phyloP scores from a whole-genome alignment of 495 filamentous ascomycete species.

The Lasiosphaeria miniovina region DNA sequence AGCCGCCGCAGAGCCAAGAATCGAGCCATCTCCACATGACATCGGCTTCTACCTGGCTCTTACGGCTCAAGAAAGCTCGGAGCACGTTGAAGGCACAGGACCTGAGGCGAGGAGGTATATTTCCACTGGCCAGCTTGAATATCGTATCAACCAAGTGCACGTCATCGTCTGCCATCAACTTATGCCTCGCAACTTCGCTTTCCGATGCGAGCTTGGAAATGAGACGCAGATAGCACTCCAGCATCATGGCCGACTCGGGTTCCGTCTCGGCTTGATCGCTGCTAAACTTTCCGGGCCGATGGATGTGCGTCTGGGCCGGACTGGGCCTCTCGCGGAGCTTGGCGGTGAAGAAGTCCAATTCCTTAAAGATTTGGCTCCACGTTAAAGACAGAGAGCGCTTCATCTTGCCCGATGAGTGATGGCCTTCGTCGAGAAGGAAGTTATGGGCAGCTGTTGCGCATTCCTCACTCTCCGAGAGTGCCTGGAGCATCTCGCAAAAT shows the following conservation, averaged over 20 bases:
- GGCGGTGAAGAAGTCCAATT: conserved; percentile 70
- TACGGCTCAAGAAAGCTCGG: conserved; percentile 63
- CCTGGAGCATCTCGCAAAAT: conserved; percentile 91
- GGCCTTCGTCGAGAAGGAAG: conserved; percentile 85
- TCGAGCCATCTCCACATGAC: conserved; percentile 71
- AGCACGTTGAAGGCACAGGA: conserved; percentile 72
- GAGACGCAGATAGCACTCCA: conserved; percentile 87
- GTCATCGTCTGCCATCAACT: conserved; percentile 61
- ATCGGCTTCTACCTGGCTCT: conserved; percentile 55
- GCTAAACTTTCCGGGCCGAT: conserved; percentile 56
- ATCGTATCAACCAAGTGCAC: conserved; percentile 63
- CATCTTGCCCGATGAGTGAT: conserved; percentile 68
- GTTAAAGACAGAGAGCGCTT: conserved; percentile 76
- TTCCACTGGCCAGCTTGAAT: conserved; percentile 64
- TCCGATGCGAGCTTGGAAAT: conserved; percentile 73
- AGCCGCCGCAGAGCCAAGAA: conserved; percentile 61
- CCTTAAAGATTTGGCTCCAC: conserved; percentile 89
- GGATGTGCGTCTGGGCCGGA: conserved; percentile 51
- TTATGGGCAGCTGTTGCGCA: conserved; percentile 77
- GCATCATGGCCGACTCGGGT: conserved; percentile 85
- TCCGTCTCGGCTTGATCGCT: conserved; percentile 60
- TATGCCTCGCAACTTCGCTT: conserved; percentile 64
- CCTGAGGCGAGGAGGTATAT: conserved; percentile 68
- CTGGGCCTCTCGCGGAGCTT: conserved; percentile 64
- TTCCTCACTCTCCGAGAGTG: conserved; percentile 74